A percentile compares a stretch with the other conserved stretches of the same genome.
phyloP scores from a whole-genome alignment of 2,329 filamentous ascomycete species.

The Exserohilum turcica region DNA sequence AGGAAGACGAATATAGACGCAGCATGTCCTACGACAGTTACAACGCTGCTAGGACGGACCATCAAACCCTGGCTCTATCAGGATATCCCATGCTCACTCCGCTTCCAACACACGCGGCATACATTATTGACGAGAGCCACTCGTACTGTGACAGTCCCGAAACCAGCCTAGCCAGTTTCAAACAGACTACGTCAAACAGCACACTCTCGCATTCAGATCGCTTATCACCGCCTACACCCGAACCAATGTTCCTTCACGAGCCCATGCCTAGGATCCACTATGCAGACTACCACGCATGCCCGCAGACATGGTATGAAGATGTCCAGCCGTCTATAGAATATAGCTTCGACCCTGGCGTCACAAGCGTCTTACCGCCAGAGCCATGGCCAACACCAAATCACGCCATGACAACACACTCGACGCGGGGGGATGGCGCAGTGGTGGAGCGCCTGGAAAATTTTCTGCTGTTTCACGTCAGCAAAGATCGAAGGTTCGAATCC shows the following conservation, averaged over 20 bases:
- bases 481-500: too few species aligned
- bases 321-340: slow-evolving; percentile 25
- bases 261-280: slow-evolving; percentile 25
- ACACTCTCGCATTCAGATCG: neutral
- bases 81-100: slow-evolving; percentile 35
- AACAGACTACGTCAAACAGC: slow-evolving; percentile 23
- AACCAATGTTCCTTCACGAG: slow-evolving; percentile 32
- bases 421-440: too few species aligned
- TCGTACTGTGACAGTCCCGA: slow-evolving; percentile 33
- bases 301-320: slow-evolving; percentile 33
- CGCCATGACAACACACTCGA: too few species aligned
- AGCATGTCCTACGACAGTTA: slow-evolving; percentile 36
- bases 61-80: slow-evolving; percentile 29
- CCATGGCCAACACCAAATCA: neutral
- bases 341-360: neutral
- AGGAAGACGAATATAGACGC: slow-evolving; percentile 27
- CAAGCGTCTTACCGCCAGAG: neutral
- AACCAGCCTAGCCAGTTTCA: slow-evolving; percentile 24
- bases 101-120: slow-evolving; percentile 31
- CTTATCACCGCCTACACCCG: slow-evolving; percentile 36
- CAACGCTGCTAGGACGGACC: slow-evolving; percentile 33
- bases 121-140: slow-evolving; percentile 33
- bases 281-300: slow-evolving; percentile 28
- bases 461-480: too few species aligned
- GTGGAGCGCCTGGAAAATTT: too few species aligned